Conservation (phyloP, 2,329 filamentous ascomycete genomes). For the Aplosporella prunicola region DNA sequence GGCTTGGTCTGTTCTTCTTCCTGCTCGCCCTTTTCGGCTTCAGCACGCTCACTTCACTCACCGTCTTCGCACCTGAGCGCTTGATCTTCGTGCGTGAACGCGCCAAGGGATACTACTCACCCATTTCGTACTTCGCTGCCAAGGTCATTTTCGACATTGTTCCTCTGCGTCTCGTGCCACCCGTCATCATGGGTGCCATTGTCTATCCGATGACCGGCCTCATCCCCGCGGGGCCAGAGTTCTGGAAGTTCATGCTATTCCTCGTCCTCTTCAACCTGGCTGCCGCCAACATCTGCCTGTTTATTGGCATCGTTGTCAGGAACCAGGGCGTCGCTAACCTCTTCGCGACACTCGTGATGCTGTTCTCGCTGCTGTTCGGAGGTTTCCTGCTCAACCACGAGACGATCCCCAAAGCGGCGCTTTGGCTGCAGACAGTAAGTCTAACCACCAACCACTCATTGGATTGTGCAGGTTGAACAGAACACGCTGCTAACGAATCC, state of each 20-base stretch:
- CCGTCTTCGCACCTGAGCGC: constrained; percentile 84
- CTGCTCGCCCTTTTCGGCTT: constrained; percentile 92
- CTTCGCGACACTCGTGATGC: constrained; percentile 90
- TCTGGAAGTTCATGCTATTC: constrained; percentile 84
- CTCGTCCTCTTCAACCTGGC: constrained; percentile 94
- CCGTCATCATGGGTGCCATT: constrained; percentile 89
- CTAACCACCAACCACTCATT: neutral
- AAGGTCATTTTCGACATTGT: constrained; percentile 99
- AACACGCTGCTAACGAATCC: constrained; percentile 11
- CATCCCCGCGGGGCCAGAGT: constrained; percentile 70
- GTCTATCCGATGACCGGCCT: constrained; percentile 97
- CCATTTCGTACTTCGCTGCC: constrained; percentile 84
- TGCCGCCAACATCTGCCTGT: constrained; percentile 84
- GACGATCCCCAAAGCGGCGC: constrained; percentile 72
- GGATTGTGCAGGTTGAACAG: neutral
- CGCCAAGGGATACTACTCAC: constrained; percentile 93
- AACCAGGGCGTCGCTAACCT: constrained; percentile 87
- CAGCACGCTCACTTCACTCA: constrained; percentile 87
- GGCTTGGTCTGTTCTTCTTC: constrained; percentile 96
- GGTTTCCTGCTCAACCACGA: constrained; percentile 91
- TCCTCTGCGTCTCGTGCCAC: constrained; percentile 85
- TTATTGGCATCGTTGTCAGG: constrained; percentile 91
- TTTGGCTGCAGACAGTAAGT: constrained; percentile 78
- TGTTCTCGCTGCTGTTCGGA: constrained; percentile 91
- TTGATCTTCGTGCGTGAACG: constrained; percentile 86